phyloP scores from a whole-genome alignment of 257 asterid genomes.

The Pogostemon cablin region DNA sequence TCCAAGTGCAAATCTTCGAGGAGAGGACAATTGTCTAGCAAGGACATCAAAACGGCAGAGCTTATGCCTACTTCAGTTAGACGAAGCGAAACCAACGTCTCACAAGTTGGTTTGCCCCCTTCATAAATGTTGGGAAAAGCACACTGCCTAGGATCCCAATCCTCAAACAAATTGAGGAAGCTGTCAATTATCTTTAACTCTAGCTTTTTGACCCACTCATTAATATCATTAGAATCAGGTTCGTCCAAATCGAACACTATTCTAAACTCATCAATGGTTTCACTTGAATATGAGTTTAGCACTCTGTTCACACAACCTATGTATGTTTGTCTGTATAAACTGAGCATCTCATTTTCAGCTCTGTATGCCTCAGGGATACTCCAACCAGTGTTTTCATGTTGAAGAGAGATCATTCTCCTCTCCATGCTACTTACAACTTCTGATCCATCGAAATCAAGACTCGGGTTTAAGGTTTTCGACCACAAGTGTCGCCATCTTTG shows the following conservation, averaged over 20 bases:
- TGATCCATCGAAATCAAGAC: conserved; percentile 17
- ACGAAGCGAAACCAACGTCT: conserved; percentile 3
- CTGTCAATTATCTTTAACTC: neutral
- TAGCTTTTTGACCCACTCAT: conserved; percentile 24
- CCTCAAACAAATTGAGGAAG: no score
- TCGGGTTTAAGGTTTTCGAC: neutral
- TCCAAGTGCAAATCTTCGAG: conserved; percentile 8
- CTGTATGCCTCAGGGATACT: no score
- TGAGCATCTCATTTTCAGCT: no score
- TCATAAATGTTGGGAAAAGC: neutral
- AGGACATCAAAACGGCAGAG: neutral
- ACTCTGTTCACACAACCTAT: neutral
- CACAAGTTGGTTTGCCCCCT: neutral
- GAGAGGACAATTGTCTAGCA: neutral
- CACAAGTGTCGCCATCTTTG: conserved; percentile 16
- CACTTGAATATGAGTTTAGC: neutral
- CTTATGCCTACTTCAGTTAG: neutral
- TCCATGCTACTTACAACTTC: no score
- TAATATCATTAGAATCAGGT: neutral
- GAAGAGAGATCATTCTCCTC: no score
- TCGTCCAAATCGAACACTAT: neutral
- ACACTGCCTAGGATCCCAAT: no score
- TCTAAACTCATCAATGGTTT: conserved; percentile 22
- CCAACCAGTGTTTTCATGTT: no score
- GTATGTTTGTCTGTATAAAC: neutral